A percentile compares a stretch with the other conserved stretches of the same genome.
Conservation (phyloP, 306 rosid species). For the Sesbania bispinosa region DNA sequence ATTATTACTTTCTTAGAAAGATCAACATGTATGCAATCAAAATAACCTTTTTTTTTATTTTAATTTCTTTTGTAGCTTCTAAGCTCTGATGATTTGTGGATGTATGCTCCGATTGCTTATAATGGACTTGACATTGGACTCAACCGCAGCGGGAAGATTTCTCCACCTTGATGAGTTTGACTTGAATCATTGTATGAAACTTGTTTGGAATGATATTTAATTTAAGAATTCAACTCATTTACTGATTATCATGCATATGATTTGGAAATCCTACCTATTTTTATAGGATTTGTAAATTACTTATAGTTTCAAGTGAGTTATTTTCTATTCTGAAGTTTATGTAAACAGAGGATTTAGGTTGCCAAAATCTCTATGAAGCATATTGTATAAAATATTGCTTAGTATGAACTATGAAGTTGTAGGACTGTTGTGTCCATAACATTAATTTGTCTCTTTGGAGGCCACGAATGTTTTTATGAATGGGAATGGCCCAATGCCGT, state of each 20-base stretch:
- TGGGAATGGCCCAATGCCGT: not conserved
- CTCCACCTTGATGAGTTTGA: conserved; percentile 45
- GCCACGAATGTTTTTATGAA: not conserved
- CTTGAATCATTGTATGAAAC: not conserved
- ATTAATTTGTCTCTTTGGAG: not conserved
- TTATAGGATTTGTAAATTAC: conserved; percentile 13
- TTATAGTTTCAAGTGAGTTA: not conserved
- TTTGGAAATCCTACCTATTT: conserved; percentile 11
- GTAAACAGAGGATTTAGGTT: not conserved
- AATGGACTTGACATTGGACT: conserved; percentile 87
- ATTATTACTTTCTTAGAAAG: not conserved
- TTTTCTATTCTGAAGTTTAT: not conserved
- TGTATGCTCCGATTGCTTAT: conserved; percentile 91
- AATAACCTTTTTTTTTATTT: not conserved
- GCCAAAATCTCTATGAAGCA: not conserved
- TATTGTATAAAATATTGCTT: not conserved
- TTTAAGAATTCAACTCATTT: not conserved
- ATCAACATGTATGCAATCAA: not conserved
- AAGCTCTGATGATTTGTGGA: conserved; percentile 93
- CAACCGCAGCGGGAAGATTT: conserved; percentile 37
- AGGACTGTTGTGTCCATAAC: not conserved
- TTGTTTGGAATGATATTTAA: not conserved
- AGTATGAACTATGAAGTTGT: not conserved
- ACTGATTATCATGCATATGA: not conserved
- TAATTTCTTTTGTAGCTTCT: conserved; percentile 52